phyloP scores from a whole-genome alignment of 257 asterid genomes.

The Plantago major region DNA sequence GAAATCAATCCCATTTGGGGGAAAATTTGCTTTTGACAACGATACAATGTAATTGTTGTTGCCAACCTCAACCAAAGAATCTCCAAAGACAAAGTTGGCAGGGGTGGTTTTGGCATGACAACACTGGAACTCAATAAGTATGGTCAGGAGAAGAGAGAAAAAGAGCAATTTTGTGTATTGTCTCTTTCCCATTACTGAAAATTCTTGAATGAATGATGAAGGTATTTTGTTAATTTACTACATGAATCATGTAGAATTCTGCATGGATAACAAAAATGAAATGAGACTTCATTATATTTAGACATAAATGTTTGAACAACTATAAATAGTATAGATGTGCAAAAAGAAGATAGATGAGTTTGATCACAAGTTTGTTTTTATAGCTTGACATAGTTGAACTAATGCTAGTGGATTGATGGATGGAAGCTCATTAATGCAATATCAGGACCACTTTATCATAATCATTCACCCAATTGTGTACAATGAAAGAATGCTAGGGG shows the following conservation, averaged over 20 bases:
- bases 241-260: not conserved
- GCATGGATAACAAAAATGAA: not conserved
- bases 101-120: constrained; percentile 26
- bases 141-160: constrained; percentile 16
- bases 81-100: constrained; percentile 71
- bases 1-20: constrained; percentile 76
- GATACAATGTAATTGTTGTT: constrained; percentile 65
- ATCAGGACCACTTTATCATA: not conserved
- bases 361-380: constrained; percentile 13
- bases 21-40: constrained; percentile 63
- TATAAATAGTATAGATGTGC: not conserved
- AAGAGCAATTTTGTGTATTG: constrained; percentile 1
- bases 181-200: constrained; percentile 27
- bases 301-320: not conserved
- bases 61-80: constrained; percentile 75
- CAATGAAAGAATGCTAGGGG: too few relatives aligned
- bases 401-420: too few relatives aligned
- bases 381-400: constrained; percentile 15
- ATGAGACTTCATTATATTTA: not conserved
- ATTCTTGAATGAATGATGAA: constrained; percentile 1
- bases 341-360: not conserved
- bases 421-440: constrained; percentile 29
- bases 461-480: too few relatives aligned
- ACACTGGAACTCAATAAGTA: constrained; percentile 15
- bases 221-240: not conserved